These are phyloP conservation scores for Sungouiozyma ichnusensis DNA, from an alignment of 805 yeast species.

Conservation along the genomic window DNA sequence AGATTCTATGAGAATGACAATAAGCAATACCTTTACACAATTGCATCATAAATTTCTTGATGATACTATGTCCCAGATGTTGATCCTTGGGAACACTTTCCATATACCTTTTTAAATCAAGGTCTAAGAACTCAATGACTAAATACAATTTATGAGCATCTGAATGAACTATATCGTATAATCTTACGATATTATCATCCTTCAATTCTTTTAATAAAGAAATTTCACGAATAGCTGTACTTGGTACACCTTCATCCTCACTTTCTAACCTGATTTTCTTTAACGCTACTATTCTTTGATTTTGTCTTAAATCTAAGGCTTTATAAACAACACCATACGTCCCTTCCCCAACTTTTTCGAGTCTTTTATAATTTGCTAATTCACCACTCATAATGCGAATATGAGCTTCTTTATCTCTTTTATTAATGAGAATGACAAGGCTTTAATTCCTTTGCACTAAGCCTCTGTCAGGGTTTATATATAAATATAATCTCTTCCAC, in stretches of 20 bases:
- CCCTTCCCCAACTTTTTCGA: conserved; percentile 97
- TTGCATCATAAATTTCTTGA: conserved; percentile 91
- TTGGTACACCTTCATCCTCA: conserved; percentile 93
- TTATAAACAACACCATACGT: conserved; percentile 98
- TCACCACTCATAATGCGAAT: conserved; percentile 55
- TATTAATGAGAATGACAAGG: not conserved
- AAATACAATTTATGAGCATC: conserved; percentile 83
- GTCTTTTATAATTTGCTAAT: conserved; percentile 80
- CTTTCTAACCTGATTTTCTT: conserved; percentile 91
- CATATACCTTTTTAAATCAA: conserved; percentile 91
- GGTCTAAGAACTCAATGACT: conserved; percentile 89
- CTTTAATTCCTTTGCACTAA: not conserved
- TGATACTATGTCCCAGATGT: conserved; percentile 74
- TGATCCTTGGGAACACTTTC: conserved; percentile 78
- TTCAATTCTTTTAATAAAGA: conserved; percentile 90
- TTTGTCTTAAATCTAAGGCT: conserved; percentile 71
- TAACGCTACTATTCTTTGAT: conserved; percentile 81
- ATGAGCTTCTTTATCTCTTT: not conserved
- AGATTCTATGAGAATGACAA: conserved; percentile 55
- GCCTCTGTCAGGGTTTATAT: no score
- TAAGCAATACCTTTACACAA: conserved; percentile 70
- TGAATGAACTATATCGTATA: conserved; percentile 92
- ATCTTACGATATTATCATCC: conserved; percentile 83
- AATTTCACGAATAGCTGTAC: conserved; percentile 94
- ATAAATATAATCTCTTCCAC: no score